Conservation (phyloP, 768 basidiomycete genomes). For the Lepiota brunneoincarnata region DNA sequence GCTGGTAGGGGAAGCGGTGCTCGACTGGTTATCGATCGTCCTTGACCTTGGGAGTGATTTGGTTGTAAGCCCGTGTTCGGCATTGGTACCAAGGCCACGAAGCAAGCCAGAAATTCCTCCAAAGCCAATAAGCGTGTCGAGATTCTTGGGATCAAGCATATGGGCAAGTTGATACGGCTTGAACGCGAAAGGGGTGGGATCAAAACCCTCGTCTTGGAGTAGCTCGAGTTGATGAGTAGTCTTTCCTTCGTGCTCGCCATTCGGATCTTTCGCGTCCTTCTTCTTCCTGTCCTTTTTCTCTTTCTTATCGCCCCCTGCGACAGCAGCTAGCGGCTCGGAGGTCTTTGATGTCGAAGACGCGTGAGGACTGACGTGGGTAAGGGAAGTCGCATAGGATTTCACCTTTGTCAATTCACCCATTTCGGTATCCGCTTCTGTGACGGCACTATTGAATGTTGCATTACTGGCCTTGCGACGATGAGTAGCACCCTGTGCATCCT, state of each 20-base stretch:
- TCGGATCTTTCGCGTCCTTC: conserved; percentile 21
- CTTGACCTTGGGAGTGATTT: conserved; percentile 9
- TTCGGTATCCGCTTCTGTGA: conserved; percentile 53
- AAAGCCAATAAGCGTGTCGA: conserved; percentile 60
- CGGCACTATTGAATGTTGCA: conserved; percentile 47
- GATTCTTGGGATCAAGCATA: conserved; percentile 86
- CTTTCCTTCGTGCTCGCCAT: conserved; percentile 23
- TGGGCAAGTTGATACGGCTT: conserved; percentile 76
- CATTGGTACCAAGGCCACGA: conserved; percentile 69
- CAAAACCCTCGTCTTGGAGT: conserved; percentile 36
- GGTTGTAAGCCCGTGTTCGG: conserved; percentile 42
- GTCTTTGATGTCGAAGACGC: conserved; percentile 5
- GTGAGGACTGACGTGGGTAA: conserved; percentile 30
- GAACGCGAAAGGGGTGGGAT: conserved; percentile 72
- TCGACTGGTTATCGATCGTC: conserved; percentile 9
- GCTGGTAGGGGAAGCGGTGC: not conserved
- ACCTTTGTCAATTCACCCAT: conserved; percentile 29
- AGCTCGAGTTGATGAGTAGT: conserved; percentile 34
- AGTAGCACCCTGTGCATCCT: conserved; percentile 21
- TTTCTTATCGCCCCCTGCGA: conserved; percentile 22
- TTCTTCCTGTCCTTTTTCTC: conserved; percentile 15
- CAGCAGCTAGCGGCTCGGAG: conserved; percentile 13
- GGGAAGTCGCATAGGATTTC: conserved; percentile 34
- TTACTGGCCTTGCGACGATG: conserved; percentile 59
- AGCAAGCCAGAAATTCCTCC: conserved; percentile 73